Evolutionary conservation across 768 basidiomycete species (phyloP), one percentile per base, ranked within the genome.

Genomic region (Pleurotus djamor): DNA sequence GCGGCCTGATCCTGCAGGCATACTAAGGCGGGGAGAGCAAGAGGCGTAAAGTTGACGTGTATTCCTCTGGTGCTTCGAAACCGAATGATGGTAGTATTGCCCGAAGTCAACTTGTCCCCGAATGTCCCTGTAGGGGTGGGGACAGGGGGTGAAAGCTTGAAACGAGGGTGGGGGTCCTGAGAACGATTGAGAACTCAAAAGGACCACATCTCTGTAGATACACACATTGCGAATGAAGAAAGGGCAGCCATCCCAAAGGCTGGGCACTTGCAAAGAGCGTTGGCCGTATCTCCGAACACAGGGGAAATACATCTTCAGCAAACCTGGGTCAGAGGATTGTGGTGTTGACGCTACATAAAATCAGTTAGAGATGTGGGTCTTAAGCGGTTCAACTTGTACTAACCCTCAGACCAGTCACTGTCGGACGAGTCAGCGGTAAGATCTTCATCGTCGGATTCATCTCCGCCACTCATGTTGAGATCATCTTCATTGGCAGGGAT

Each of bases 371-470:
- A 36, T 10, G n/a, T 36, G n/a, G 35, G 2, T 34, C 21, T 28
- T 28, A 28, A 28, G 3, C 3, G 21, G 21, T 28, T 28, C 21
- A 37, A 21, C 58, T 5, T 5, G 55, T 13, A 63, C 72, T 60
- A 59, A 84, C 83, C 78, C 12, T 84, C 78, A 33, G 77, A 79
- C 82, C 78, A 80, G 52, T 75, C 72, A 68, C 74, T 74, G 48
- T 82, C 81, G 10, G 82, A 78, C 48, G 76, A 79, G 58, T 74
- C 73, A 41, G 70, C 74, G 2, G 85, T 88, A 50, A 89, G 67
- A 65, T 88, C 88, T 21, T 83, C 85, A 62, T 90, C 75, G 63
- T 93, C 92, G 2, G 92, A 93, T 70, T 94, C 92, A 62, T 92
- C 91, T 3, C 83, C 85, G 52, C 85, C 88, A 7, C 83, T 84